Evolutionary conservation across 2,329 filamentous ascomycete genomes (phyloP).

Genomic region (Apiospora hydei): DNA sequence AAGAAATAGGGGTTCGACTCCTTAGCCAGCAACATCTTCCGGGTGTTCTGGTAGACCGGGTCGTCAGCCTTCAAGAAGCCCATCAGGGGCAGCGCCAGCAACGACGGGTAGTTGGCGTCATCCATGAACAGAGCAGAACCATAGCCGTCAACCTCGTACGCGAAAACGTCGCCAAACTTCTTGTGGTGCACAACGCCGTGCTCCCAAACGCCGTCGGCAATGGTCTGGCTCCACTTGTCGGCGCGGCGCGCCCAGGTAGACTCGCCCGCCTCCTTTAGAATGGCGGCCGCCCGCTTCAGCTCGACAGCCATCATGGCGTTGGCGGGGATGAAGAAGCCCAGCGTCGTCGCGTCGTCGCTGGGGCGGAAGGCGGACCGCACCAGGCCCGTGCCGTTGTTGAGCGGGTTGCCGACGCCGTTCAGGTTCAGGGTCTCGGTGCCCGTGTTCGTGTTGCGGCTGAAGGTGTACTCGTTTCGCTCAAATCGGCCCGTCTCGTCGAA

Average conservation of each 20-base stretch:
- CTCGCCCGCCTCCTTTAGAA: slow-evolving; percentile 70
- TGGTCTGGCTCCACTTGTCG: slow-evolving; percentile 64
- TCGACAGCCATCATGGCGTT: slow-evolving; percentile 98
- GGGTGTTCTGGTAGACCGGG: slow-evolving; percentile 83
- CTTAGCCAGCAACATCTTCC: slow-evolving; percentile 76
- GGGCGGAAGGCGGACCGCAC: slow-evolving; percentile 92
- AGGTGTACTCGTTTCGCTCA: slow-evolving; percentile 81
- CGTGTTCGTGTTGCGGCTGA: slow-evolving; percentile 78
- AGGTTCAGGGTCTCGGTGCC: slow-evolving; percentile 92
- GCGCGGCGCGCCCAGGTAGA: slow-evolving; percentile 60
- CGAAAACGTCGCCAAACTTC: slow-evolving; percentile 80
- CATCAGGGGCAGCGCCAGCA: slow-evolving; percentile 79
- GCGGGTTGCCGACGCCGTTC: slow-evolving; percentile 85
- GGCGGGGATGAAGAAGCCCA: slow-evolving; percentile 93
- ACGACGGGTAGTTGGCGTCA: slow-evolving; percentile 84
- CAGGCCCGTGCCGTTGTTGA: slow-evolving; percentile 83
- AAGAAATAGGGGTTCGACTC: slow-evolving; percentile 89
- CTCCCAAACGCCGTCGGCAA: slow-evolving; percentile 81
- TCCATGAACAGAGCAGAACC: slow-evolving; percentile 87
- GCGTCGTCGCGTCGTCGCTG: slow-evolving; percentile 91
- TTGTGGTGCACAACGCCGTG: slow-evolving; percentile 82
- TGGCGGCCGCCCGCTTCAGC: slow-evolving; percentile 73
- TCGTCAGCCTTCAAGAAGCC: slow-evolving; percentile 74
- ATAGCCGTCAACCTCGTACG: slow-evolving; percentile 88
- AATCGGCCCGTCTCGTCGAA: slow-evolving; percentile 76